Evolutionary conservation across 73 alveolate genomes (phyloP), one percentile per base, ranked within the genome.

Genomic region (Uronychia binucleata): DNA sequence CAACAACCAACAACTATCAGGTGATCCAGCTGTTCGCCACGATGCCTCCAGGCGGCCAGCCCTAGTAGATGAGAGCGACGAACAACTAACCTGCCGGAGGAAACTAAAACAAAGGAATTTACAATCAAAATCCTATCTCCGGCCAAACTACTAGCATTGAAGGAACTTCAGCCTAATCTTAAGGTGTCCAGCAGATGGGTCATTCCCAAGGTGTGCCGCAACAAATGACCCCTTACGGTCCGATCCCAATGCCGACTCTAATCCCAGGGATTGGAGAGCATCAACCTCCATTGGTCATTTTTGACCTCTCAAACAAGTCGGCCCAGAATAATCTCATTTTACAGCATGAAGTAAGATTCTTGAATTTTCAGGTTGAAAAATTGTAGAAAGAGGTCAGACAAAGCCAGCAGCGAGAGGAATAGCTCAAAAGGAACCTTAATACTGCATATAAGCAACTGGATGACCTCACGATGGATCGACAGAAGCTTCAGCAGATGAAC

Each of bases 291-390:
- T 58, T 31, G 34, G 82, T 58, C 28, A 1, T 30, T 0, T 34
- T 83, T 19, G 84, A 83, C 30, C 31, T 83, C 11, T 31, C 26
- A 28, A 76, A 75, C 76, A 82, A 83, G 74, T 30, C 31, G 0
- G 84, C 74, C 57, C 19, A 75, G 33, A 34, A 75, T 34, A 19
- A 14, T 31, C 76, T 83, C 33, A 83, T 83, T 19, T 25, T 74
- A 11, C 28, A 83, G 11, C 28, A 34, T 11, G 35, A 77, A 33
- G 26, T n/a, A n/a, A n/a, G n/a, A n/a, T n/a, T n/a, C n/a, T n/a
- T n/a, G n/a, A n/a, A n/a, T n/a, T n/a, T n/a, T n/a, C n/a, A n/a
- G n/a, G n/a, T 31, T 26, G 26, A 57, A 26, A 33, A 75, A 32
- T n/a, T 75, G 1, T 60, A 75, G 79, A 5, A 75, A 27, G 32